phyloP scores from a whole-genome alignment of 225 moss, liverwort and hornwort genomes.

The Pseudoscleropodium purum region DNA sequence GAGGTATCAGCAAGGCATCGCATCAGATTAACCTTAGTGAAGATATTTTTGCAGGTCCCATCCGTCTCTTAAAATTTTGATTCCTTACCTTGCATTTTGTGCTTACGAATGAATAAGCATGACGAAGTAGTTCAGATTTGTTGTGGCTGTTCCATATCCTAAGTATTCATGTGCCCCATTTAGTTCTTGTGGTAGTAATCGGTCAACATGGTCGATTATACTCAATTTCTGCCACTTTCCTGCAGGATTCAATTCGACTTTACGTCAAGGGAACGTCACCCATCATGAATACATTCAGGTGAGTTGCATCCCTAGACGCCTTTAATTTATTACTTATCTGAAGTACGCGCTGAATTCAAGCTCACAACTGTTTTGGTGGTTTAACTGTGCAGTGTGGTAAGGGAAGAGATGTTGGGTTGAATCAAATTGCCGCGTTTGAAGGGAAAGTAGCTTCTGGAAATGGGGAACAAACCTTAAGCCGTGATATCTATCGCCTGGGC shows the following conservation, averaged over 20 bases:
- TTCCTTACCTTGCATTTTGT: background rate
- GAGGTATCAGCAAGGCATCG: conserved; percentile 62
- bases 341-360: background rate
- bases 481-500: conserved; percentile 59
- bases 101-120: background rate
- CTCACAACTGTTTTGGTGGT: background rate
- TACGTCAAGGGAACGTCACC: conserved; percentile 52
- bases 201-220: background rate
- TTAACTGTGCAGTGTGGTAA: conserved; percentile 44
- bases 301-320: background rate
- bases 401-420: conserved; percentile 65
- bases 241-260: conserved; percentile 59
- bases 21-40: conserved; percentile 55
- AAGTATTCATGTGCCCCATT: background rate
- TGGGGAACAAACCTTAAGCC: conserved; percentile 61
- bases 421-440: conserved; percentile 72
- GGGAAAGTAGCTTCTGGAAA: conserved; percentile 63
- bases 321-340: background rate
- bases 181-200: background rate
- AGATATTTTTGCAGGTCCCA: conserved; percentile 58
- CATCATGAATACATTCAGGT: conserved; percentile 68
- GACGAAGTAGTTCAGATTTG: background rate
- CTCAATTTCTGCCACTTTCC: background rate
- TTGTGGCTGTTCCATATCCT: background rate
- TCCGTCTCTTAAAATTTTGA: background rate